phyloP scores from a whole-genome alignment of 192 early-diverging fungal genomes.

The Backusella mclennaniae region DNA sequence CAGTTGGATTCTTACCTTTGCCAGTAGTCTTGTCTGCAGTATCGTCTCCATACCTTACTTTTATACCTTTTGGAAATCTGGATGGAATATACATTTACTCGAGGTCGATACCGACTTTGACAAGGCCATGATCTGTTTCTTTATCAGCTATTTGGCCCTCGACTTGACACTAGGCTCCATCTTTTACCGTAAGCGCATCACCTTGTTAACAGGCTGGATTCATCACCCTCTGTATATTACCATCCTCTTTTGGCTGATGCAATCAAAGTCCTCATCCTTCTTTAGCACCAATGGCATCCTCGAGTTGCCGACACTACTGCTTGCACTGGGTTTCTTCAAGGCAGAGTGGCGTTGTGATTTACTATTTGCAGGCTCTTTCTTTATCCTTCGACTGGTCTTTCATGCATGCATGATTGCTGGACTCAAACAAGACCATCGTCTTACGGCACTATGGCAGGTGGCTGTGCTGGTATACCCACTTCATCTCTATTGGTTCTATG shows the following conservation, averaged over 20 bases:
- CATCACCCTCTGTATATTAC: constrained; percentile 59
- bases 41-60: constrained; percentile 25
- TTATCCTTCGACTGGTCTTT: constrained; percentile 50
- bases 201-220: constrained; percentile 52
- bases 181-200: constrained; percentile 53
- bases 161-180: constrained; percentile 52
- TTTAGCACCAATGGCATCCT: constrained; percentile 51
- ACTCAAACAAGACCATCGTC: constrained; percentile 38
- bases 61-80: constrained; percentile 18
- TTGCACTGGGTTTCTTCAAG: constrained; percentile 52
- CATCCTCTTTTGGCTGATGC: constrained; percentile 32
- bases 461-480: constrained; percentile 43
- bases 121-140: constrained; percentile 47
- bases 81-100: constrained; percentile 21
- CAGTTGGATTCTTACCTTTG: constrained; percentile 31
- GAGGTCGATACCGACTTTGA: constrained; percentile 20
- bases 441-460: constrained; percentile 37
- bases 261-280: constrained; percentile 29
- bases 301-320: constrained; percentile 55
- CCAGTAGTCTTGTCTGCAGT: constrained; percentile 27
- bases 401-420: constrained; percentile 45
- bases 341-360: constrained; percentile 48
- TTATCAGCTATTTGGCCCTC: constrained; percentile 49
- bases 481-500: constrained; percentile 53
- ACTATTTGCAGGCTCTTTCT: constrained; percentile 52